Evolutionary conservation across 164 flowering plant species (phyloP).

Genomic region (Chloranthus sessilifolius): DNA sequence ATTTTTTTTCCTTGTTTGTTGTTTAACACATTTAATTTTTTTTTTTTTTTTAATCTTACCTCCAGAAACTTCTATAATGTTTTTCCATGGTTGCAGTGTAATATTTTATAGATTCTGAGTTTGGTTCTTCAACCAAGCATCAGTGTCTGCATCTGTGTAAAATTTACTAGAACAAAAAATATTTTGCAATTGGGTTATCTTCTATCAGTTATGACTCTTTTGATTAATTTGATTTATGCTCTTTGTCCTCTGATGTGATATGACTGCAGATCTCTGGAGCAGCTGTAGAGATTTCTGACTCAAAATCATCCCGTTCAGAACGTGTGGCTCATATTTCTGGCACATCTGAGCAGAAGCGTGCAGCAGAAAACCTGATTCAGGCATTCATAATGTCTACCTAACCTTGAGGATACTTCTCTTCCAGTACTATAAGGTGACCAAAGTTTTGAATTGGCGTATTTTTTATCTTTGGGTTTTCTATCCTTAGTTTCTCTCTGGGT

Average conservation of each 20-base stretch:
- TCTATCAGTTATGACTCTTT: neutral
- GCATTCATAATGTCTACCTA: conserved; percentile 88
- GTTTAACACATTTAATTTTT: no score
- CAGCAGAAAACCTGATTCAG: conserved; percentile 89
- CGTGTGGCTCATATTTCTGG: conserved; percentile 84
- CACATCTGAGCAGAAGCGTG: conserved; percentile 79
- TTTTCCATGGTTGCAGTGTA: neutral
- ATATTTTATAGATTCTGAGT: neutral
- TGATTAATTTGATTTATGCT: neutral
- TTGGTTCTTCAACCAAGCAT: neutral
- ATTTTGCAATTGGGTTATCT: neutral
- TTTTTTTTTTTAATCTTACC: no score
- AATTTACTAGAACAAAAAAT: neutral
- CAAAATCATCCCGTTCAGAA: conserved; percentile 76
- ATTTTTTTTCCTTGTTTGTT: no score
- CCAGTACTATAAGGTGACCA: conserved; percentile 23
- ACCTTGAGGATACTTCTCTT: conserved; percentile 8
- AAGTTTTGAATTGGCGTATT: conserved; percentile 14
- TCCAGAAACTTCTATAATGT: no score
- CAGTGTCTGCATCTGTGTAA: neutral
- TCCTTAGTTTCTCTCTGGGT: conserved; percentile 28
- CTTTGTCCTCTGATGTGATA: neutral
- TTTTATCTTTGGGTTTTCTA: conserved; percentile 16
- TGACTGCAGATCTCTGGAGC: conserved; percentile 94
- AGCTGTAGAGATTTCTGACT: conserved; percentile 65